Conservation (phyloP, 345 rosid genomes). For the Boechera divaricarpa region DNA sequence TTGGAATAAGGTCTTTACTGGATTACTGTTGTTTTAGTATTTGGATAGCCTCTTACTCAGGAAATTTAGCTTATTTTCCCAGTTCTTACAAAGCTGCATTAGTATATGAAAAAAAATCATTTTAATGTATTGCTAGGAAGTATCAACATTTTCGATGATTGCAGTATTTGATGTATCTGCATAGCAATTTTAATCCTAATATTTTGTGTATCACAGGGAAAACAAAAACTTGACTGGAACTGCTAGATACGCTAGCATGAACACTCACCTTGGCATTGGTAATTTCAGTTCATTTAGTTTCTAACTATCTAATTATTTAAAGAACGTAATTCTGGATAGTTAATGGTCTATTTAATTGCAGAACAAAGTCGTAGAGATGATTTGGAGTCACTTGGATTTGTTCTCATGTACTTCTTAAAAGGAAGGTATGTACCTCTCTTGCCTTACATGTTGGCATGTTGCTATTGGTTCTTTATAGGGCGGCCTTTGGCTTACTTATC, state of each 20-base stretch:
- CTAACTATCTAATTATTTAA: background rate
- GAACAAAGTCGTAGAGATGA: constrained; percentile 99
- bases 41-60: constrained; percentile 6
- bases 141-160: background rate
- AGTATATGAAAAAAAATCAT: background rate
- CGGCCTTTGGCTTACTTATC: constrained; percentile 30
- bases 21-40: constrained; percentile 9
- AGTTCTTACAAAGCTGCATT: background rate
- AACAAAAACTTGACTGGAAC: constrained; percentile 94
- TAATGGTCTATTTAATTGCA: constrained; percentile 38
- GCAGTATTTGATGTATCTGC: constrained; percentile 21
- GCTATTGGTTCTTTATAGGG: background rate
- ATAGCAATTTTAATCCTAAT: constrained; percentile 3
- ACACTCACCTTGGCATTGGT: constrained; percentile 97
- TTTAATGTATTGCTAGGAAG: background rate
- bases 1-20: background rate
- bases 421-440: constrained; percentile 66
- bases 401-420: constrained; percentile 85
- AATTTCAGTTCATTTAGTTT: constrained; percentile 26
- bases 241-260: constrained; percentile 96
- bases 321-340: constrained; percentile 19
- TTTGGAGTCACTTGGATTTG: constrained; percentile 93
- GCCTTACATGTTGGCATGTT: constrained; percentile 7
- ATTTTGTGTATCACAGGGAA: constrained; percentile 60
- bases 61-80: background rate